Evolutionary conservation across 257 asterid species (phyloP).

Genomic region (Fraxinus anomala): DNA sequence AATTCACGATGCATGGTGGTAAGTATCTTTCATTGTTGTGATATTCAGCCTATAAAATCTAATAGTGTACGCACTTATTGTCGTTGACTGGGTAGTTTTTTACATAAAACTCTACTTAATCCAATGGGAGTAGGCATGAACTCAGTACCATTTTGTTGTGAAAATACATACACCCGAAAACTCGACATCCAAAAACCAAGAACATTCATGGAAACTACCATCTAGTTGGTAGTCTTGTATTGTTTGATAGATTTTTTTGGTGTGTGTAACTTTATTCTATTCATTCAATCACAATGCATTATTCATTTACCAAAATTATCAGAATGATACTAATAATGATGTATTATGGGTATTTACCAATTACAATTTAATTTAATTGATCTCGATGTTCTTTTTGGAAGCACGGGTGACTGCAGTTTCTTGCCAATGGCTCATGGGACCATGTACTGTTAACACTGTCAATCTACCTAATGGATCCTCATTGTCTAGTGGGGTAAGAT

Average conservation of each 20-base stretch:
- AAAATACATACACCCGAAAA: neutral
- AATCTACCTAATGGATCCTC: slow-evolving; percentile 64
- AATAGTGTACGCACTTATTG: no score
- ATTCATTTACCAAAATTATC: neutral
- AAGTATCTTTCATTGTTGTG: neutral
- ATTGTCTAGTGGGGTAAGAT: slow-evolving; percentile 72
- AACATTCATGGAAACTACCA: neutral
- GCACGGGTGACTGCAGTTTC: slow-evolving; percentile 89
- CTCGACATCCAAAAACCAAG: neutral
- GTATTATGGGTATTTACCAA: neutral
- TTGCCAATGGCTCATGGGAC: slow-evolving; percentile 95
- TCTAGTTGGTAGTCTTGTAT: neutral
- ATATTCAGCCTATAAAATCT: neutral
- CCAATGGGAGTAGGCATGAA: neutral
- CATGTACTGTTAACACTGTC: slow-evolving; percentile 65
- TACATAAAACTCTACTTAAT: neutral
- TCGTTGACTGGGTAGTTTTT: neutral
- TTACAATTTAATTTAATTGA: slow-evolving; percentile 20
- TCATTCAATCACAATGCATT: neutral
- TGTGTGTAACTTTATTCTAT: neutral
- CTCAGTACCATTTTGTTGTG: neutral
- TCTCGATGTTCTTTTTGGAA: slow-evolving; percentile 36
- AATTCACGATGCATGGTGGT: neutral
- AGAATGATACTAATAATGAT: neutral
- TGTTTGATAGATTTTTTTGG: neutral